Evolutionary conservation across 78 protist species (phyloP).

Genomic region (Cavenderia fasciculata): DNA sequence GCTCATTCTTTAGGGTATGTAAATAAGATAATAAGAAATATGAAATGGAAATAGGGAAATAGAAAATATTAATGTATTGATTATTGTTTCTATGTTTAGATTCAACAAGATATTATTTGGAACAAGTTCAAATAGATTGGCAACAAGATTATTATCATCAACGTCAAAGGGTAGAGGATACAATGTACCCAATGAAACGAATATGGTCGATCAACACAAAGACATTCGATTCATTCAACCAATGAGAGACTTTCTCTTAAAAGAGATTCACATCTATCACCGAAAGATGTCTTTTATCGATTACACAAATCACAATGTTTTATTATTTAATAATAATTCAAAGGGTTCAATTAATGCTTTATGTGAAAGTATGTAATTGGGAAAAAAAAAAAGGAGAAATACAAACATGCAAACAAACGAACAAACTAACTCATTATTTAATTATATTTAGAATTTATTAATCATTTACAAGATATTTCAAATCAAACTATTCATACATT

Average conservation of each 20-base stretch:
- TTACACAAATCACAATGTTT: neutral
- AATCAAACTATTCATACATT: conserved; percentile 62
- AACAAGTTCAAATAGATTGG: conserved; percentile 30
- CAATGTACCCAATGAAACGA: conserved; percentile 61
- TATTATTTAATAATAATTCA: neutral
- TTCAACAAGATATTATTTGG: conserved; percentile 15
- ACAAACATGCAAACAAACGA: neutral
- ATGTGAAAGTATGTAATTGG: conserved; percentile 30
- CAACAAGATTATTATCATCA: conserved; percentile 6
- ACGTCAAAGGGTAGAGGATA: conserved; percentile 67
- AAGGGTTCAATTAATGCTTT: conserved; percentile 46
- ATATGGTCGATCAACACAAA: neutral
- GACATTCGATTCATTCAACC: conserved; percentile 38
- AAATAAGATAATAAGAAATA: too few species aligned
- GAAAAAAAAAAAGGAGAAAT: neutral
- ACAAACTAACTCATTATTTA: neutral
- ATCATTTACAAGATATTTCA: conserved; percentile 61
- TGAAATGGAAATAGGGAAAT: too few species aligned
- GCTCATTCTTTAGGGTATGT: neutral
- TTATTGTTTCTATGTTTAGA: too few species aligned
- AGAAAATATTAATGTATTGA: too few species aligned
- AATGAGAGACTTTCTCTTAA: conserved; percentile 51
- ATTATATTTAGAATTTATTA: conserved; percentile 15
- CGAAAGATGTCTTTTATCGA: neutral
- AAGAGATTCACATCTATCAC: conserved; percentile 53